Evolutionary conservation across 495 filamentous ascomycete species (phyloP).

Genomic region (Aspergillus hancockii): DNA sequence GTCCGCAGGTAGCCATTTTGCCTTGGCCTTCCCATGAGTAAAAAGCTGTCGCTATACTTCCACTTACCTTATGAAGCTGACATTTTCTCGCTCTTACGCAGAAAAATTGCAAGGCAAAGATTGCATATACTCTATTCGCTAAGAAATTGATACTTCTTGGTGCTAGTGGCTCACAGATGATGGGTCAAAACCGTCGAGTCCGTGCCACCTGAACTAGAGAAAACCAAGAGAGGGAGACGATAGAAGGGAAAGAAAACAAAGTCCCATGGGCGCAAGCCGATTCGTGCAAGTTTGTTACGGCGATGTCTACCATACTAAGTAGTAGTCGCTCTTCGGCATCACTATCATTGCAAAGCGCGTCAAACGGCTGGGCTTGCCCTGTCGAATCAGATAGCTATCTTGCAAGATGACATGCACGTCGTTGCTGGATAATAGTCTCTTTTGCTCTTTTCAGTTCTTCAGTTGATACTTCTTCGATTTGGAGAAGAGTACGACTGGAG

Average conservation of each 20-base stretch:
- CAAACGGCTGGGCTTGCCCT: neutral
- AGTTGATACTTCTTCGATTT: neutral
- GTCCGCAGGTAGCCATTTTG: too few species aligned
- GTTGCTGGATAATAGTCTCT: neutral
- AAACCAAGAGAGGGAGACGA: conserved; percentile 2
- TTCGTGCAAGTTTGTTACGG: neutral
- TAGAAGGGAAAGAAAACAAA: neutral
- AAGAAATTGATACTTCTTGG: neutral
- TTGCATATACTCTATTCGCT: neutral
- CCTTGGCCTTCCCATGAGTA: neutral
- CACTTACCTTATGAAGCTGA: neutral
- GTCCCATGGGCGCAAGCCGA: neutral
- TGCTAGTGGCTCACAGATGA: neutral
- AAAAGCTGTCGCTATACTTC: neutral
- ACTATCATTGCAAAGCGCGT: neutral
- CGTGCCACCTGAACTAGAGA: neutral
- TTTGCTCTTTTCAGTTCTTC: neutral
- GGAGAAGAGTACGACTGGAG: neutral
- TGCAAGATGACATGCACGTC: neutral
- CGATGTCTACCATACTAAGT: neutral
- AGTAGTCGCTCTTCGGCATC: neutral
- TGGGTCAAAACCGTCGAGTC: neutral
- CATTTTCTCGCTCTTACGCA: neutral
- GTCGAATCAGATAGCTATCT: neutral
- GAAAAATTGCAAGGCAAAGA: neutral